Evolutionary conservation across 1,139 yeast genomes (phyloP).

Genomic region (Saccharomyces uvarum): DNA sequence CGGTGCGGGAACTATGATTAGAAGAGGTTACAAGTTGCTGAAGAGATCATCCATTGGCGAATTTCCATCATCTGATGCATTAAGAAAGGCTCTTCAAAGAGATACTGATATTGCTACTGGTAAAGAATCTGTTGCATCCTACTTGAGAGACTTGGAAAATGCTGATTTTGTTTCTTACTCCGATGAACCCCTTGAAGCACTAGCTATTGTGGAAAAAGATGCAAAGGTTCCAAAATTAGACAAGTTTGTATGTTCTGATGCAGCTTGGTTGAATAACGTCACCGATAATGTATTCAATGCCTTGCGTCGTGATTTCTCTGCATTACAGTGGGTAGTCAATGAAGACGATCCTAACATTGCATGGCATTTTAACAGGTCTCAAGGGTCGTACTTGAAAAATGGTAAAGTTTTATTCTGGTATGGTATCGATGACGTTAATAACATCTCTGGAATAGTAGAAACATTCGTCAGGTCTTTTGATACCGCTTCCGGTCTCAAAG

Average conservation of each 20-base stretch:
- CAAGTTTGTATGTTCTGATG: constrained; percentile 77
- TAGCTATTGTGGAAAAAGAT: constrained; percentile 65
- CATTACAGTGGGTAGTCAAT: constrained; percentile 80
- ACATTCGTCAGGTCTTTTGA: constrained; percentile 43
- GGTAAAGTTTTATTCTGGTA: constrained; percentile 94
- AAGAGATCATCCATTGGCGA: constrained; percentile 63
- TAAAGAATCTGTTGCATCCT: constrained; percentile 69
- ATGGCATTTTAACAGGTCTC: constrained; percentile 89
- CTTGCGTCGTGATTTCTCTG: constrained; percentile 62
- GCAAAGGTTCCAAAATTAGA: constrained; percentile 60
- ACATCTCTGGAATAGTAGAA: constrained; percentile 58
- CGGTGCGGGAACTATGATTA: constrained; percentile 96
- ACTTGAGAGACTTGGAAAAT: constrained; percentile 63
- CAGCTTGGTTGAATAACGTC: constrained; percentile 96
- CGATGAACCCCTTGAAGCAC: constrained; percentile 91
- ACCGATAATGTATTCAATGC: constrained; percentile 89
- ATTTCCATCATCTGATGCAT: constrained; percentile 62
- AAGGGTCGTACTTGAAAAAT: constrained; percentile 84
- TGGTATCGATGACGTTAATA: constrained; percentile 62
- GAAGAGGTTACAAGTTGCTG: constrained; percentile 89
- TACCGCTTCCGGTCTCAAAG: constrained; percentile 10
- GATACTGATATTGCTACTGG: constrained; percentile 71
- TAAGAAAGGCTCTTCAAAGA: constrained; percentile 68
- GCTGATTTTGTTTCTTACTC: constrained; percentile 72
- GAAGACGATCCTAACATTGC: constrained; percentile 87